Conservation (phyloP, 2,329 filamentous ascomycete genomes). For the Fusarium albosuccineum region DNA sequence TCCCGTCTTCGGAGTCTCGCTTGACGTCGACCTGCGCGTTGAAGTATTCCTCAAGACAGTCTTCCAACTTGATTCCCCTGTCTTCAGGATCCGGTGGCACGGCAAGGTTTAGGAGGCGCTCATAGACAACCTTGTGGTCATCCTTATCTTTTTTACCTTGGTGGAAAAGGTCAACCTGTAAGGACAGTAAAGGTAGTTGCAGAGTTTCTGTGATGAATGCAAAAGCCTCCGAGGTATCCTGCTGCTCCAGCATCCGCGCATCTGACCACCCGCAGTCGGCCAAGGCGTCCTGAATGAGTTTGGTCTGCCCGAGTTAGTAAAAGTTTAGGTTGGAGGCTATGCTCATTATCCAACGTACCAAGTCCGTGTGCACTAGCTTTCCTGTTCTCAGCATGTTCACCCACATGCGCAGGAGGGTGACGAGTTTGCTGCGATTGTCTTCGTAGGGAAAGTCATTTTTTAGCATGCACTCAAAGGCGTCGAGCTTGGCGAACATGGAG, state of each 20-base stretch:
- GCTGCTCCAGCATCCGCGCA: conserved; percentile 81
- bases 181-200: conserved; percentile 85
- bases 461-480: conserved; percentile 93
- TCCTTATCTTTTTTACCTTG: conserved; percentile 87
- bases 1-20: conserved; percentile 74
- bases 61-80: conserved; percentile 82
- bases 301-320: conserved; percentile 69
- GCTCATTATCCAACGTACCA: conserved; percentile 66
- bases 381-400: conserved; percentile 92
- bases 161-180: conserved; percentile 96
- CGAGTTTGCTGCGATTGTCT: conserved; percentile 77
- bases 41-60: conserved; percentile 94
- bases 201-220: conserved; percentile 93
- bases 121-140: conserved; percentile 95
- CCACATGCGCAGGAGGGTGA: conserved; percentile 86
- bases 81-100: conserved; percentile 82
- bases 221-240: conserved; percentile 96
- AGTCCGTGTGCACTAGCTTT: conserved; percentile 84
- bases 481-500: conserved; percentile 92
- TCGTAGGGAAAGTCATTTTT: conserved; percentile 80
- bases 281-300: conserved; percentile 84
- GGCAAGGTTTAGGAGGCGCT: conserved; percentile 89
- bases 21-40: conserved; percentile 93
- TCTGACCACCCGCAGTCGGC: conserved; percentile 91
- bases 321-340: not conserved